Conservation (phyloP, 2,329 filamentous ascomycete species). For the Beauveria rudraprayagi region DNA sequence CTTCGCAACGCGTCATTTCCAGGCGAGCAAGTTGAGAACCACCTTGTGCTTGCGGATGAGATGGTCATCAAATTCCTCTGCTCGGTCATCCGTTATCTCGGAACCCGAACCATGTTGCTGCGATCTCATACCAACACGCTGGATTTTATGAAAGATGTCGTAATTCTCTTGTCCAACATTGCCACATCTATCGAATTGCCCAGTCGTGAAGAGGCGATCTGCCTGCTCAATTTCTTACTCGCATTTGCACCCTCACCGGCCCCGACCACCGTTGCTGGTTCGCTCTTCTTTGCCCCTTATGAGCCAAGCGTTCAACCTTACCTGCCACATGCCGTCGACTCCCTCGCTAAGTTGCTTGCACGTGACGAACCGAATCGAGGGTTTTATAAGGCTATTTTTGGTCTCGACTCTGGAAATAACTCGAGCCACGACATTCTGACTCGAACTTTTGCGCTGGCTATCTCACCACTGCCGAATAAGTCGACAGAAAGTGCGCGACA, state of each 20-base stretch:
- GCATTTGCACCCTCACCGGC: slow-evolving; percentile 78
- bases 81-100: slow-evolving; percentile 74
- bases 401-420: slow-evolving; percentile 54
- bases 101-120: slow-evolving; percentile 80
- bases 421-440: slow-evolving; percentile 75
- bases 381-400: slow-evolving; percentile 75
- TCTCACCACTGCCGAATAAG: slow-evolving; percentile 74
- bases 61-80: slow-evolving; percentile 76
- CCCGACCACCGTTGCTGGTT: slow-evolving; percentile 48
- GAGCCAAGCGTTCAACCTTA: slow-evolving; percentile 78
- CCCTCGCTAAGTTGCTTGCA: slow-evolving; percentile 82
- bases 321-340: slow-evolving; percentile 81
- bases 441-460: slow-evolving; percentile 75
- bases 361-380: slow-evolving; percentile 87
- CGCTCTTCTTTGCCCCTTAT: slow-evolving; percentile 71
- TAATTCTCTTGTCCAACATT: slow-evolving; percentile 84
- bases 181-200: slow-evolving; percentile 73
- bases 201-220: slow-evolving; percentile 77
- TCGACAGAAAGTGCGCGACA: slow-evolving; percentile 43
- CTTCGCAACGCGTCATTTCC: slow-evolving; percentile 87
- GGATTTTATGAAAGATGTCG: slow-evolving; percentile 94
- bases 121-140: slow-evolving; percentile 76
- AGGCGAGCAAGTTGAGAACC: slow-evolving; percentile 55
- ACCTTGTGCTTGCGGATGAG: slow-evolving; percentile 64
- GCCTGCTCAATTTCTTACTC: slow-evolving; percentile 79